Percentiles rank a stretch among this genome's conserved stretches.
phyloP scores from a whole-genome alignment of 495 filamentous ascomycete genomes.

The Tuber aestivum region DNA sequence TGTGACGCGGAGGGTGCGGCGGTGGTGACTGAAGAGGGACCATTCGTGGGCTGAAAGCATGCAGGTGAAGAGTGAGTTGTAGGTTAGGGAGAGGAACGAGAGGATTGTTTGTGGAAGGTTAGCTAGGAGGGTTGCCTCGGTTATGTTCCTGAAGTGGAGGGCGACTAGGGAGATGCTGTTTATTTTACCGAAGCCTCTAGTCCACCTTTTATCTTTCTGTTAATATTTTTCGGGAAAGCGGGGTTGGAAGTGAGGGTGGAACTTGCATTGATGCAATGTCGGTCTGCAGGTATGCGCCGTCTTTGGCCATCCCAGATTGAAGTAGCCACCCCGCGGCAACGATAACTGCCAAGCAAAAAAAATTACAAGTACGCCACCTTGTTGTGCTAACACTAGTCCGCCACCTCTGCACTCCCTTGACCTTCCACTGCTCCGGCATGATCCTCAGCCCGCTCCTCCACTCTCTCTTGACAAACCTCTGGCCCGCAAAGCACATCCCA shows the following conservation, averaged over 20 bases:
- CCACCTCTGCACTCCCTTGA: not conserved
- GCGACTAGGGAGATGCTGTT: not conserved
- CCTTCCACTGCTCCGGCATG: not conserved
- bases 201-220: not conserved
- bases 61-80: constrained; percentile 45
- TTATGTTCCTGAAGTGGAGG: not conserved
- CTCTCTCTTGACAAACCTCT: not conserved
- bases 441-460: not conserved
- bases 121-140: constrained; percentile 41
- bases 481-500: not conserved
- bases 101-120: constrained; percentile 49
- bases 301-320: not conserved
- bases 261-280: not conserved
- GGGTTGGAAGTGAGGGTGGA: not conserved
- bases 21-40: too few species aligned
- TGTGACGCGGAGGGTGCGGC: constrained; percentile 45
- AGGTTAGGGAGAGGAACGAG: constrained; percentile 46
- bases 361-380: constrained; percentile 8
- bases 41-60: constrained; percentile 48
- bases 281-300: not conserved
- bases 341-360: not conserved
- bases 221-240: not conserved
- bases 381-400: not conserved
- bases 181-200: constrained; percentile 9
- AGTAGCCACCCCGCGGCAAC: not conserved